Base-by-base conservation (phyloP, 371 early-diverging fungal genomes). In the Cokeromyces recurvatus region DNA sequence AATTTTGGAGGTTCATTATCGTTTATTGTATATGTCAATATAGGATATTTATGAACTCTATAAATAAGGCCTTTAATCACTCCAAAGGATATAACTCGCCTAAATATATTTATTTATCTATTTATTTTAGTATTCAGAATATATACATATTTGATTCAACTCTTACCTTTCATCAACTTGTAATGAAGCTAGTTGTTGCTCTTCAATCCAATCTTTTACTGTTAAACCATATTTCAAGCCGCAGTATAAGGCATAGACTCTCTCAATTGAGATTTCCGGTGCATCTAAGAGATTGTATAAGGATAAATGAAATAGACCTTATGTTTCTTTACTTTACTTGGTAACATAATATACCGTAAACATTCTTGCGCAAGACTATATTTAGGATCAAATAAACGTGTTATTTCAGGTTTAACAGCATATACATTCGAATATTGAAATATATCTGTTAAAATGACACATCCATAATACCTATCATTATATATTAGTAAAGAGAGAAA, bases 351-450 rank as follows among this genome's bases (percentile, higher is more conserved):
- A 57, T 89, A 89, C 6, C 64, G 54, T 6, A 81, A 45, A 48
- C 90, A 89, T 43, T 90, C 86, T 19, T 60, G 57, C 41, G 88
- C 89, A 24, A 83, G 49, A 2, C 68, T 67, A 8, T 75, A 64
- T 31, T 68, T 71, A 38, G 79, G 72, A 34, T 83, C 77, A 25
- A 91, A 63, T 36, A 89, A 46, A 7, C 68, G 59, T 48, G 82
- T 79, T 49, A 82, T 74, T 43, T 78, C 77, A 23, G 74, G 73
- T 38, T 77, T 82, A 40, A 87, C 77, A 4, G 85, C 81, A 55
- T 92, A 92, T 0, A 89, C 73, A 53, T 92, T 92, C 23, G 86
- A 82, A 64, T 87, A 92, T 74, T 91, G 90, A 63, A 91, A 91
- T n/a, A 91, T 82, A 48, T 93, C 92, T 14, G 87, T 82, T 66